These are phyloP conservation scores for Saksenaea vasiformis DNA, from an alignment of 371 early-diverging fungal species.

Conservation along the genomic window DNA sequence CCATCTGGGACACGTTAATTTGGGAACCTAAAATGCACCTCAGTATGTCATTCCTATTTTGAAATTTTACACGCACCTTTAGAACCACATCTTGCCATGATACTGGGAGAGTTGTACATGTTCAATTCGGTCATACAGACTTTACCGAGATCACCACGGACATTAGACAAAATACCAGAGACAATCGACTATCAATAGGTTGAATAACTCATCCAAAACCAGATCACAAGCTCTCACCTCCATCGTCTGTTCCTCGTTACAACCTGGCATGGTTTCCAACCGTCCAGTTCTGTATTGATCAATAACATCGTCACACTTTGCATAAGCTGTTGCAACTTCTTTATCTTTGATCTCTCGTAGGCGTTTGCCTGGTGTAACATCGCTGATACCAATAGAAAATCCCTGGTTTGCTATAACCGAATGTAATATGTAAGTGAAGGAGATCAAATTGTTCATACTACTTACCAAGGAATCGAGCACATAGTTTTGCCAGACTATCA, in stretches of 20 bases:
- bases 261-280: conserved; percentile 88
- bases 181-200: conserved; percentile 59
- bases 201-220: neutral
- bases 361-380: conserved; percentile 90
- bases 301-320: conserved; percentile 86
- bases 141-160: conserved; percentile 97
- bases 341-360: conserved; percentile 80
- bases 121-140: conserved; percentile 94
- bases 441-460: neutral
- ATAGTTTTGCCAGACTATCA: conserved; percentile 80
- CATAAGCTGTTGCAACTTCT: conserved; percentile 81
- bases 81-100: conserved; percentile 98
- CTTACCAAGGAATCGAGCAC: conserved; percentile 88
- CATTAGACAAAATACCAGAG: conserved; percentile 87
- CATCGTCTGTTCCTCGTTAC: conserved; percentile 86
- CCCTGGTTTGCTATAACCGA: conserved; percentile 77
- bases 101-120: conserved; percentile 95
- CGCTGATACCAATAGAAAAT: conserved; percentile 98
- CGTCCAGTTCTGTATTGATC: conserved; percentile 67
- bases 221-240: conserved; percentile 52
- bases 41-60: neutral
- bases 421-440: neutral
- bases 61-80: conserved; percentile 67
- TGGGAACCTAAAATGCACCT: conserved; percentile 69
- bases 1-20: conserved; percentile 99